Evolutionary conservation across 495 filamentous ascomycete genomes (phyloP).

Genomic region (Aspergillus indologenus): DNA sequence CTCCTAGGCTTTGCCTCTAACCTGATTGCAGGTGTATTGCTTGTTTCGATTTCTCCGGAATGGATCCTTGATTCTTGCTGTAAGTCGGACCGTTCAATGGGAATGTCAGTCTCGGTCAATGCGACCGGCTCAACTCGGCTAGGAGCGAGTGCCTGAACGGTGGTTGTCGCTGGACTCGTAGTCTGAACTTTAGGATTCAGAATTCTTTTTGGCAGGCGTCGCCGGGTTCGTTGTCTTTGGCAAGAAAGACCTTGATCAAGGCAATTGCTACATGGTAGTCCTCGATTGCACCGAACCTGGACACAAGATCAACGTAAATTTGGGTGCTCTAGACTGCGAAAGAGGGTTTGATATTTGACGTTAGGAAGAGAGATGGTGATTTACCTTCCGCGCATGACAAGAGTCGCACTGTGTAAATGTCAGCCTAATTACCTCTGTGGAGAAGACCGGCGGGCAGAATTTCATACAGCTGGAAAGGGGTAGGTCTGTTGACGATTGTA

Average conservation of each 20-base stretch:
- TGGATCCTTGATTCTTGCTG: background rate
- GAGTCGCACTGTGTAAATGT: conserved; percentile 18
- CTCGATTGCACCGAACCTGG: conserved; percentile 26
- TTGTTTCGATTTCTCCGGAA: background rate
- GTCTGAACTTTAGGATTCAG: background rate
- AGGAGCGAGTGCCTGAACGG: background rate
- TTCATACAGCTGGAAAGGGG: too few relatives aligned
- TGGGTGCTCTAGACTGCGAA: background rate
- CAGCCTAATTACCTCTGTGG: too few relatives aligned
- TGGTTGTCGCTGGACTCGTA: background rate
- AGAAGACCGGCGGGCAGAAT: too few relatives aligned
- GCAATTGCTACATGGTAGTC: conserved; percentile 24
- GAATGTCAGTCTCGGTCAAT: background rate
- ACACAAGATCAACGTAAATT: background rate
- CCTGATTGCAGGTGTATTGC: background rate
- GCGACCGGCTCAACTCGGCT: background rate
- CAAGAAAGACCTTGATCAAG: conserved; percentile 17
- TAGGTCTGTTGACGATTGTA: too few relatives aligned
- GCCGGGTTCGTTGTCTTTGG: conserved; percentile 6
- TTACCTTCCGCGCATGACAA: conserved; percentile 26
- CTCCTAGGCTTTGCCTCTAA: too few relatives aligned
- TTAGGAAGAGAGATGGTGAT: too few relatives aligned
- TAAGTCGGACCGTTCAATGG: background rate
- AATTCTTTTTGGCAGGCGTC: conserved; percentile 14
- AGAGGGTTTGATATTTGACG: too few relatives aligned